phyloP scores from a whole-genome alignment of 495 filamentous ascomycete species.

The Aspergillus steynii region DNA sequence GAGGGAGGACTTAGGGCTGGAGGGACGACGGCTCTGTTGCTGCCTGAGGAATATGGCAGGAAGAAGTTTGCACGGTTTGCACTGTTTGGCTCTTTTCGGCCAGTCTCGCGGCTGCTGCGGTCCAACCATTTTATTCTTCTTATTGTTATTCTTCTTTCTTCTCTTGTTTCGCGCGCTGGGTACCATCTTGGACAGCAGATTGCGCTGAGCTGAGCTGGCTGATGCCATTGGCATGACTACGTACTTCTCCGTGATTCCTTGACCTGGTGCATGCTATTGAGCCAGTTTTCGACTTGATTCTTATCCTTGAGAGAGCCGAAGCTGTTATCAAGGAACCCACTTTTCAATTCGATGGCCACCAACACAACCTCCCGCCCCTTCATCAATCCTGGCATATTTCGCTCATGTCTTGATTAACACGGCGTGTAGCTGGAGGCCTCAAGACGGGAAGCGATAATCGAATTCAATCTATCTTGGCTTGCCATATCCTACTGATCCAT shows the following conservation, averaged over 20 bases:
- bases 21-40: background rate
- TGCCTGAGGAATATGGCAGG: conserved; percentile 17
- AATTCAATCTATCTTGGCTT: background rate
- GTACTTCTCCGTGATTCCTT: background rate
- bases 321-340: no score
- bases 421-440: background rate
- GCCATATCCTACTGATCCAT: background rate
- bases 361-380: background rate
- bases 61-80: conserved; percentile 14
- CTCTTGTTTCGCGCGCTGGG: no score
- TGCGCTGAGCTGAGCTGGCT: background rate
- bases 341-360: background rate
- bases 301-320: background rate
- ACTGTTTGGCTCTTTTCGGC: conserved; percentile 21
- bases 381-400: background rate
- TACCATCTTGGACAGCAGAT: background rate
- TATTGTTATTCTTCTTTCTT: no score
- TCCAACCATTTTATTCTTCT: background rate
- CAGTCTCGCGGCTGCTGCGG: background rate
- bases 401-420: background rate
- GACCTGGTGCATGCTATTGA: background rate
- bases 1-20: background rate
- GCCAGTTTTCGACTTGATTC: background rate
- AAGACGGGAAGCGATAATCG: background rate
- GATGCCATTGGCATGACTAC: background rate